phyloP scores from a whole-genome alignment of 306 rosid genomes.

The Trichosanthes truncata region DNA sequence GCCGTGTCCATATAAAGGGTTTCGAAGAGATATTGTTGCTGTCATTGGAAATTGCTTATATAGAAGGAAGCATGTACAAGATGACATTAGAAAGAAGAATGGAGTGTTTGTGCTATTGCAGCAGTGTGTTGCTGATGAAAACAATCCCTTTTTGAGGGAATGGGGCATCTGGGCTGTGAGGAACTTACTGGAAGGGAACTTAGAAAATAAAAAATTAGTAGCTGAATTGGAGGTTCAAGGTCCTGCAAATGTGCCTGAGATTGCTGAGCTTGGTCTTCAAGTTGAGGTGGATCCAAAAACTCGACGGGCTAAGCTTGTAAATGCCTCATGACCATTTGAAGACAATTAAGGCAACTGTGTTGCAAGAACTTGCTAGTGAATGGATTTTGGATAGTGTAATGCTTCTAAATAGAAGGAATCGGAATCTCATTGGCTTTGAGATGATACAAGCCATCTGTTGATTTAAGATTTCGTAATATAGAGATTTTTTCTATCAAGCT shows the following conservation, averaged over 20 bases:
- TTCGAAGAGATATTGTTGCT: constrained; percentile 63
- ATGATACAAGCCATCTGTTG: not conserved
- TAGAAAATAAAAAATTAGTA: constrained; percentile 60
- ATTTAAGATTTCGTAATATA: not conserved
- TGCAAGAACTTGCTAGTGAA: not conserved
- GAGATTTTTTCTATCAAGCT: not conserved
- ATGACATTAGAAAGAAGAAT: constrained; percentile 39
- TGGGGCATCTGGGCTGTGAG: constrained; percentile 79
- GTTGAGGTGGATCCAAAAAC: constrained; percentile 63
- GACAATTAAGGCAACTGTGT: not conserved
- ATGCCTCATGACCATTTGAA: constrained; percentile 12
- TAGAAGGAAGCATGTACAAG: constrained; percentile 53
- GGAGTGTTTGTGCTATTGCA: constrained; percentile 68
- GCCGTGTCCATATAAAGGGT: constrained; percentile 60
- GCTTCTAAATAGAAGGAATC: not conserved
- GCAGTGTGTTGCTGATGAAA: constrained; percentile 75
- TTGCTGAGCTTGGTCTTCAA: constrained; percentile 55
- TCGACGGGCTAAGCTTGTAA: constrained; percentile 61
- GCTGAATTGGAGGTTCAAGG: constrained; percentile 64
- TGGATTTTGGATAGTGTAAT: not conserved
- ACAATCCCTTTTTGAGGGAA: constrained; percentile 76
- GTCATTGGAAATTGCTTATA: constrained; percentile 58
- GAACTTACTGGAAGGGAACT: constrained; percentile 59
- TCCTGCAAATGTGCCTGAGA: constrained; percentile 54
- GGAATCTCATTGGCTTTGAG: not conserved